Conservation (phyloP, 805 yeast genomes). For the Zygotorulaspora danielsina region DNA sequence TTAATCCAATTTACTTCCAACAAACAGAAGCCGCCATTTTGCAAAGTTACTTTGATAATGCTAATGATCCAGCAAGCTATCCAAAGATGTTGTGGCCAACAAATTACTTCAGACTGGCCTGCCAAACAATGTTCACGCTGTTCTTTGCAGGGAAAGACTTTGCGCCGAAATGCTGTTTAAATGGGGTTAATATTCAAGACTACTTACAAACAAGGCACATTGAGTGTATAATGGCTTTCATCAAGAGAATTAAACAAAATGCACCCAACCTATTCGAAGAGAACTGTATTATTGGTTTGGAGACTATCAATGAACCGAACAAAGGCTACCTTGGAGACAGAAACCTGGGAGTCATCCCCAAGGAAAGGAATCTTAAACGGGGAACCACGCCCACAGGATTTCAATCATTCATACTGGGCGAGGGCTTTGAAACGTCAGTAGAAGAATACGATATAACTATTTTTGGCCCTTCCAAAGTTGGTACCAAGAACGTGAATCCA, state of each 20-base stretch:
- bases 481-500: conserved; percentile 57
- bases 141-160: conserved; percentile 75
- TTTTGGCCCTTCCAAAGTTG: conserved; percentile 71
- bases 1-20: conserved; percentile 69
- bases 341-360: conserved; percentile 53
- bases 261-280: conserved; percentile 46
- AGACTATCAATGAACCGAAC: conserved; percentile 82
- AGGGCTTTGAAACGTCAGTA: conserved; percentile 66
- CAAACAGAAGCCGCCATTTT: conserved; percentile 75
- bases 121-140: conserved; percentile 76
- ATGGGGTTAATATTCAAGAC: conserved; percentile 73
- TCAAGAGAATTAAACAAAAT: conserved; percentile 37
- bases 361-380: conserved; percentile 59
- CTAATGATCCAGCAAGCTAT: conserved; percentile 42
- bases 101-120: conserved; percentile 71
- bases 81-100: conserved; percentile 94
- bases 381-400: conserved; percentile 82
- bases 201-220: conserved; percentile 64
- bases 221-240: conserved; percentile 47
- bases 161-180: conserved; percentile 70
- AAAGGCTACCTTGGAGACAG: conserved; percentile 64
- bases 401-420: conserved; percentile 69
- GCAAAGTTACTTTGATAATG: conserved; percentile 51
- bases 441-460: conserved; percentile 67
- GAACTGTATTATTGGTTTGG: conserved; percentile 60